Conservation (phyloP, 805 yeast genomes). For the Wickerhamomyces tratensis region DNA sequence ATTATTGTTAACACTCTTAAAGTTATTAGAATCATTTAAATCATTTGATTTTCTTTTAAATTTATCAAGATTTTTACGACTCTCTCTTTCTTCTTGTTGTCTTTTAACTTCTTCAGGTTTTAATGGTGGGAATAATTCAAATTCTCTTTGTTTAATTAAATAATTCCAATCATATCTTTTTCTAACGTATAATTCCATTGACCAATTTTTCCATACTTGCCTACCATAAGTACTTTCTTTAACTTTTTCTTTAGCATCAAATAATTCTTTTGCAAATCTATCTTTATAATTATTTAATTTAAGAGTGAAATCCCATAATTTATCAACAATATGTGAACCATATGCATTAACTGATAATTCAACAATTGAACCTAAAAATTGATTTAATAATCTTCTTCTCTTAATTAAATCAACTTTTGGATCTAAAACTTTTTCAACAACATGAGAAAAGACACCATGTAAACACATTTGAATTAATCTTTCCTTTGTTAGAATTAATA, state of each 20-base stretch:
- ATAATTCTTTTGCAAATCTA: constrained; percentile 63
- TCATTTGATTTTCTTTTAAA: not conserved
- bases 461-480: constrained; percentile 63
- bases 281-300: constrained; percentile 80
- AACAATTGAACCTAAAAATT: constrained; percentile 44
- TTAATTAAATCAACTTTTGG: constrained; percentile 39
- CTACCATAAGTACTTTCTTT: constrained; percentile 85
- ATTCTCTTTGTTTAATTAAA: constrained; percentile 43
- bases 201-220: constrained; percentile 94
- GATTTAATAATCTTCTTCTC: constrained; percentile 63
- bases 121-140: constrained; percentile 27
- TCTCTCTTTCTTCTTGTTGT: not conserved
- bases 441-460: constrained; percentile 89
- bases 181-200: constrained; percentile 67
- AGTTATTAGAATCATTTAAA: not conserved
- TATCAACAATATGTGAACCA: constrained; percentile 87
- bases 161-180: constrained; percentile 78
- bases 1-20: not conserved
- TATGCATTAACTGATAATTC: constrained; percentile 73
- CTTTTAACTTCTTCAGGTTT: constrained; percentile 14
- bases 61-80: not conserved
- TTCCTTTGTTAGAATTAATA: constrained; percentile 51
- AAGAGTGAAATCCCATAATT: constrained; percentile 69
- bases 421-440: constrained; percentile 58
- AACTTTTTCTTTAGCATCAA: constrained; percentile 50